These are phyloP conservation scores for Coemansia sp. DNA, from an alignment of 192 early-diverging fungal species.

Conservation along the genomic window DNA sequence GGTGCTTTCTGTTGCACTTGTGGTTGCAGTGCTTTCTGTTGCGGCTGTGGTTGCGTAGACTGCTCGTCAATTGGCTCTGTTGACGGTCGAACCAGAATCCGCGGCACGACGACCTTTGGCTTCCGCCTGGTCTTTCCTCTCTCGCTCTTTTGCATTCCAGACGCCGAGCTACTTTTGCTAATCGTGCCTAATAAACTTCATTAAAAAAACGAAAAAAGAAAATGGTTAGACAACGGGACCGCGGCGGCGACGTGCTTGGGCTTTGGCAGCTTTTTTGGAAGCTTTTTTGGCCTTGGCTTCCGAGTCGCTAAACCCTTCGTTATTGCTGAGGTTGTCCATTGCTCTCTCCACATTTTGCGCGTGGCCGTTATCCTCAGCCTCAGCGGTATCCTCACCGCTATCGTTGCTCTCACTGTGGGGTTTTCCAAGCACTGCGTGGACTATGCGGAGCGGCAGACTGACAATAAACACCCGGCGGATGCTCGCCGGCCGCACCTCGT, in stretches of 20 bases:
- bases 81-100: constrained; percentile 25
- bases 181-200: not conserved
- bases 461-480: constrained; percentile 31
- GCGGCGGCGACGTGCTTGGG: constrained; percentile 48
- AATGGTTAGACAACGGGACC: constrained; percentile 18
- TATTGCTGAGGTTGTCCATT: constrained; percentile 1
- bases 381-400: not conserved
- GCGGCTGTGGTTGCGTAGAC: no score
- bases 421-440: not conserved
- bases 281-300: constrained; percentile 47
- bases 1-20: no score
- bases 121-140: not conserved
- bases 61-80: constrained; percentile 2
- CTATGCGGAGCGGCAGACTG: constrained; percentile 23
- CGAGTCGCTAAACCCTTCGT: constrained; percentile 4
- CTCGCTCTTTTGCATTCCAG: constrained; percentile 2
- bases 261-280: constrained; percentile 40
- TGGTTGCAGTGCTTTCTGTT: no score
- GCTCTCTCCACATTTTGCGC: constrained; percentile 4
- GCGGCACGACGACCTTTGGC: constrained; percentile 13
- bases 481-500: constrained; percentile 37
- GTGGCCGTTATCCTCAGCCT: not conserved
- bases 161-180: not conserved
- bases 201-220: not conserved
- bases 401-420: not conserved